A percentile compares a stretch with the other conserved stretches of the same genome.
phyloP scores from a whole-genome alignment of 2,329 filamentous ascomycete species.

The Orbilia brochopaga region DNA sequence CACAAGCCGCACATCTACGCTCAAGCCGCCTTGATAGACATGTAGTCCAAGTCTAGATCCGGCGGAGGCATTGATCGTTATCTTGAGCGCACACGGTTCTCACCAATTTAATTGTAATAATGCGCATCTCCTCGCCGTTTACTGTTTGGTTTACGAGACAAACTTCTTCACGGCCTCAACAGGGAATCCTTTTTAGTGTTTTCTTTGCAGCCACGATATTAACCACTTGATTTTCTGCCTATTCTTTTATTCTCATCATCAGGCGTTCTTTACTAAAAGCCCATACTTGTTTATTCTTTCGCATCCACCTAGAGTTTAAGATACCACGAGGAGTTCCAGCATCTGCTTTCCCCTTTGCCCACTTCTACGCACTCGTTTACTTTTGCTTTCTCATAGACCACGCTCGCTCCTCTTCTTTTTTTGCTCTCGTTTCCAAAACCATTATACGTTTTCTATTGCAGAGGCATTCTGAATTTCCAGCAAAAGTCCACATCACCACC shows the following conservation, averaged over 20 bases:
- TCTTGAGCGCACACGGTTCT: neutral
- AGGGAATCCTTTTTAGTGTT: no score
- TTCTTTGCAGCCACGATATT: no score
- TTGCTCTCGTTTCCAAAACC: conserved; percentile 2
- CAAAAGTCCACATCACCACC: no score
- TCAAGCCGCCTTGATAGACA: conserved; percentile 43
- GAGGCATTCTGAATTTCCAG: no score
- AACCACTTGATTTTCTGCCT: conserved; percentile 15
- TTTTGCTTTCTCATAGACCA: neutral
- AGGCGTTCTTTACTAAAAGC: conserved; percentile 36
- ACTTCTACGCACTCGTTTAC: neutral
- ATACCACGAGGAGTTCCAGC: conserved; percentile 43
- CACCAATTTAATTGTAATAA: neutral
- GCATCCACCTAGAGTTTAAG: conserved; percentile 25
- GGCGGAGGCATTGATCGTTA: neutral
- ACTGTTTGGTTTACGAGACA: neutral
- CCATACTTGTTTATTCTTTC: conserved; percentile 14
- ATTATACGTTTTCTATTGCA: neutral
- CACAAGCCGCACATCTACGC: conserved; percentile 46
- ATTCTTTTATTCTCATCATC: conserved; percentile 18
- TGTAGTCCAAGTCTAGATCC: conserved; percentile 23
- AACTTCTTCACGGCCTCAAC: neutral
- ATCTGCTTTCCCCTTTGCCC: conserved; percentile 13
- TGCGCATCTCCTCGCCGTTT: neutral
- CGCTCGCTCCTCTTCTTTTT: conserved; percentile 17